Evolutionary conservation across 2,329 filamentous ascomycete genomes (phyloP).

Genomic region (Thermoascus crustaceus): DNA sequence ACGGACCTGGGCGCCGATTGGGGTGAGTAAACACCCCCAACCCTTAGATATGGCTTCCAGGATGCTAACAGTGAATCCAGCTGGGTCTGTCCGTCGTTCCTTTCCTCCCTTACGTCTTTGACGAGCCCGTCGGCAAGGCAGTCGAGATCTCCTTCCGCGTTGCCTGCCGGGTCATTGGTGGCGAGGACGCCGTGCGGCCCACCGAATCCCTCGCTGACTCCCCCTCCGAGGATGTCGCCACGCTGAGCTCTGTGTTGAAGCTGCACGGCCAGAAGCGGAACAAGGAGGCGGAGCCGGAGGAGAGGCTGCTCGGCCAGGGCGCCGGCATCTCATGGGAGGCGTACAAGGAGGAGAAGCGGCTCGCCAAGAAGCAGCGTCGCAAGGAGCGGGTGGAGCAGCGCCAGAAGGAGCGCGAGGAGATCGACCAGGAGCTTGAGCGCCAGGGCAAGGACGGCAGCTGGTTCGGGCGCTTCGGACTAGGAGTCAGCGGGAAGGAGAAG

Average conservation of each 20-base stretch:
- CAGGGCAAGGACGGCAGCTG: too few species aligned
- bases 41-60: not conserved
- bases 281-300: conserved; percentile 1
- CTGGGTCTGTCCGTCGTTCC: conserved; percentile 67
- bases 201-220: conserved; percentile 18
- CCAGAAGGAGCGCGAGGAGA: conserved; percentile 14
- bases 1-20: conserved; percentile 84
- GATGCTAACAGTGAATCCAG: conserved; percentile 23
- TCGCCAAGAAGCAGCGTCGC: conserved; percentile 19
- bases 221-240: conserved; percentile 10
- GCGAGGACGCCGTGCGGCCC: conserved; percentile 45
- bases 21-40: conserved; percentile 50
- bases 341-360: conserved; percentile 22
- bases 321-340: conserved; percentile 26
- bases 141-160: conserved; percentile 87
- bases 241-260: conserved; percentile 16
- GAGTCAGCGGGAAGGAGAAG: too few species aligned
- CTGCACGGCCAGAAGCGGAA: conserved; percentile 13
- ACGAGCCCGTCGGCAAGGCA: conserved; percentile 84
- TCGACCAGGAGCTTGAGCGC: too few species aligned
- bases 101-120: conserved; percentile 74
- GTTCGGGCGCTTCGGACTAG: too few species aligned
- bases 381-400: conserved; percentile 19
- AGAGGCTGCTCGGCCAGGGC: conserved; percentile 2
- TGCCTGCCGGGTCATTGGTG: conserved; percentile 66